Conservation (phyloP, 179 eudicot genomes). For the Sideroxylon spinosum region DNA sequence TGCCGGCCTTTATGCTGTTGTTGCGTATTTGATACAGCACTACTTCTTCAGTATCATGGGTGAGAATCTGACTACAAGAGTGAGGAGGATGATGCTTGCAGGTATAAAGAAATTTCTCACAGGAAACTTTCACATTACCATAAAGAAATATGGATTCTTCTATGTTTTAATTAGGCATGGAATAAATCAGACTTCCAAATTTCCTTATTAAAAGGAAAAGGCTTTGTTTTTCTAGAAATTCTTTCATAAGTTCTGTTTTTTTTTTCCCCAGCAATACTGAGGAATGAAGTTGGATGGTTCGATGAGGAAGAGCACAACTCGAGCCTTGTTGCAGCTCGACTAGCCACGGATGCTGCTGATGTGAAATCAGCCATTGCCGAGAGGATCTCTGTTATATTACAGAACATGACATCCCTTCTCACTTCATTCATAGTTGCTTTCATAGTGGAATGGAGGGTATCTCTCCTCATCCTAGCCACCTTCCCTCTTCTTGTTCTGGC, state of each 20-base stretch:
- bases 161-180: background rate
- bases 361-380: slow-evolving; percentile 98
- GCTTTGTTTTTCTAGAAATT: no score
- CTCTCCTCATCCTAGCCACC: slow-evolving; percentile 88
- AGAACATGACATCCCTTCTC: slow-evolving; percentile 98
- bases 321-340: slow-evolving; percentile 89
- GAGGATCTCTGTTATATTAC: slow-evolving; percentile 93
- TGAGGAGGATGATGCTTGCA: slow-evolving; percentile 99
- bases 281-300: slow-evolving; percentile 99
- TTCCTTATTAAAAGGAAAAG: no score
- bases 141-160: background rate
- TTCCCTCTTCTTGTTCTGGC: slow-evolving; percentile 97
- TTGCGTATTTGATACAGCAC: slow-evolving; percentile 92
- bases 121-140: background rate
- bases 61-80: slow-evolving; percentile 95
- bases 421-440: slow-evolving; percentile 97
- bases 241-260: no score
- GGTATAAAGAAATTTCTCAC: slow-evolving; percentile 33
- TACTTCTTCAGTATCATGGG: slow-evolving; percentile 99
- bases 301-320: slow-evolving; percentile 99
- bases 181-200: background rate
- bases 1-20: slow-evolving; percentile 90
- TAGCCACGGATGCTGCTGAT: slow-evolving; percentile 94
- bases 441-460: slow-evolving; percentile 97
- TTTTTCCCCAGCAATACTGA: slow-evolving; percentile 58